Base-by-base conservation (phyloP, 768 basidiomycete genomes). In the Collybia sordida region DNA sequence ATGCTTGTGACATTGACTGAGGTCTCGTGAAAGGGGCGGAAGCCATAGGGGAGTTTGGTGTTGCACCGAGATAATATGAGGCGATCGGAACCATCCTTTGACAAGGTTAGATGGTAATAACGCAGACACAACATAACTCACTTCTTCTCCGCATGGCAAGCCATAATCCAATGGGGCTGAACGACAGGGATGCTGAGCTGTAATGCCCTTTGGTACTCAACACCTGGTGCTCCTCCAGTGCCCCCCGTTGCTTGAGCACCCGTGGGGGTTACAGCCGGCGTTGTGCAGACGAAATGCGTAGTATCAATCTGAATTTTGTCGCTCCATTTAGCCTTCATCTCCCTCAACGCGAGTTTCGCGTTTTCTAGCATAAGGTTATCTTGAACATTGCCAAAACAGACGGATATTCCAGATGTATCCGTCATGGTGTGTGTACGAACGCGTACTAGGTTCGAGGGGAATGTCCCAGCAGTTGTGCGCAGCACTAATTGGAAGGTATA, bases 251-350 rank as follows among this genome's bases (percentile, higher is more conserved):
- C 77, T 50, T 73, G 77, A 8, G 82, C 82, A 25, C 81, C 86
- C 8, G 66, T 59, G 0, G 83, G 80, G 0, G 83, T 85, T 8
- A 83, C 79, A 1, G 85, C 87, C 2, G 94, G 93, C 0, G 90
- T 93, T 15, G 93, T 96, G 64, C 94, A 96, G 36, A 98, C 94
- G 57, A 97, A 99, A 67, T 99, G 96, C 0, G 95, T 98, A 8
- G 96, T 98, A 63, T 99, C 96, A 50, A 98, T 95, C 71, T 95
- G 91, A 35, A 99, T 94, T 61, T 84, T 88, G 56, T 95, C 88
- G 60, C 85, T 90, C 86, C 88, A 94, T 56, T 88, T 88, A 0
- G 92, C 96, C 36, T 78, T 80, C 89, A 98, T 97, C 59, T 90
- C 85, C 40, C 78, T 64, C 46, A 99, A 68, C 6, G 93, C 91